Evolutionary conservation across 2,329 filamentous ascomycete species (phyloP), one percentile per base, ranked within the genome.

Genomic region (Colletotrichum australisinense): DNA sequence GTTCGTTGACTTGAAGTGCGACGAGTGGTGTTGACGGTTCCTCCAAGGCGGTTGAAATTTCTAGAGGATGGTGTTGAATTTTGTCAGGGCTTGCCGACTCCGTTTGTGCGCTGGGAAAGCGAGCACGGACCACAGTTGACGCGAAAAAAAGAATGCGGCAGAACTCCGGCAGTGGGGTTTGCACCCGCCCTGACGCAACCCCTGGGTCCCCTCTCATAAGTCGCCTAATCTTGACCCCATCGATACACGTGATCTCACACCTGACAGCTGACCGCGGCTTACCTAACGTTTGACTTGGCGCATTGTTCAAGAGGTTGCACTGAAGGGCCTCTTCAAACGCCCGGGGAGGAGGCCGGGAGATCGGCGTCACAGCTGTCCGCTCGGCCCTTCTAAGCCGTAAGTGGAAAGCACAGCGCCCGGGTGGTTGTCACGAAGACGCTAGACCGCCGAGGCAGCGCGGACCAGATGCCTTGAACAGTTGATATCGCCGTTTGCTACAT

Each of bases 51-150:
- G 78, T 76, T 53, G 59, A 72, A 70, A 68, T 82, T 79, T 80
- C 75, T 80, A 78, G 76, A 79, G 81, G 77, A 82, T 84, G 81
- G 24, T 49, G 57, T 42, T 83, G 82, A 56, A 80, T 79, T 83
- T 83, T 80, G 83, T 83, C 69, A 77, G 76, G 78, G 75, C 73
- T 74, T 67, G 76, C 52, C 63, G 59, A 57, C 30, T 62, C 42
- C 72, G 75, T 77, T 73, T 75, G 76, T 63, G 62, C 69, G 67
- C 42, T 63, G 60, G 56, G 38, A 69, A 65, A 30, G 67, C 28
- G 24, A 22, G 60, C 58, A 69, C 60, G 38, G 67, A 22, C 32
- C 38, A 67, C 7, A 8, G 19, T n/a, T 69, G 70, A 63, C 73
- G 75, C 38, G 38, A 42, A 76, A 77, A 76, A 77, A 76, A 74